phyloP scores from a whole-genome alignment of 768 basidiomycete genomes.

The Cytidiella melzeri region DNA sequence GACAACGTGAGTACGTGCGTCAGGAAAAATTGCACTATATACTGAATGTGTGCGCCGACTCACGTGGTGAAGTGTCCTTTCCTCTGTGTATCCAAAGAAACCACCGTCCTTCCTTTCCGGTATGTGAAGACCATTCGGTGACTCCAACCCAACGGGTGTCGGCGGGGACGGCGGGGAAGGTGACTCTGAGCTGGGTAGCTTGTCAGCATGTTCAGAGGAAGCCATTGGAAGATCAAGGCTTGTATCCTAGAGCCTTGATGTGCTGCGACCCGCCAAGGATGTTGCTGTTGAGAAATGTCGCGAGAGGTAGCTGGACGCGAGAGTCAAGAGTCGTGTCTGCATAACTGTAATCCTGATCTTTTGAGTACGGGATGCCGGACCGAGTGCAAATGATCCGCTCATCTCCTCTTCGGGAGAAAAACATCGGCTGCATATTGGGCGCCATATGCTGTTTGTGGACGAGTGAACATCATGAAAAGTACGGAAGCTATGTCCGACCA shows the following conservation, averaged over 20 bases:
- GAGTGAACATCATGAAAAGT: too few relatives aligned
- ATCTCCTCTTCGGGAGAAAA: too few relatives aligned
- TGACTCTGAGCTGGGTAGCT: background rate
- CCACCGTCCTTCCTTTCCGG: constrained; percentile 54
- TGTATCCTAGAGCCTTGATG: background rate
- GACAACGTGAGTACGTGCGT: background rate
- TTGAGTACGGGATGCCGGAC: background rate
- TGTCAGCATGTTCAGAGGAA: background rate
- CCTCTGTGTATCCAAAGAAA: constrained; percentile 76
- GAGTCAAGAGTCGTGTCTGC: background rate
- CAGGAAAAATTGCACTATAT: background rate
- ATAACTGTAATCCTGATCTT: background rate
- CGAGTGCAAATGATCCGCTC: background rate
- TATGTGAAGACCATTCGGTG: constrained; percentile 29
- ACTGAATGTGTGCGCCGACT: constrained; percentile 22
- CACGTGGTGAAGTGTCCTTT: constrained; percentile 71
- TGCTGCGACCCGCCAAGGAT: background rate
- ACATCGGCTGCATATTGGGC: too few relatives aligned
- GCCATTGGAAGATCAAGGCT: background rate
- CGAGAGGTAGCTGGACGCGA: background rate
- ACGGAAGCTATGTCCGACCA: too few relatives aligned
- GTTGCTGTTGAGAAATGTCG: background rate
- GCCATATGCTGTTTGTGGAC: too few relatives aligned
- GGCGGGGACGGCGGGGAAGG: constrained; percentile 5
- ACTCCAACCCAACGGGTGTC: background rate